phyloP scores from a whole-genome alignment of 2,329 filamentous ascomycete species.

The Leptographium wingfieldii region DNA sequence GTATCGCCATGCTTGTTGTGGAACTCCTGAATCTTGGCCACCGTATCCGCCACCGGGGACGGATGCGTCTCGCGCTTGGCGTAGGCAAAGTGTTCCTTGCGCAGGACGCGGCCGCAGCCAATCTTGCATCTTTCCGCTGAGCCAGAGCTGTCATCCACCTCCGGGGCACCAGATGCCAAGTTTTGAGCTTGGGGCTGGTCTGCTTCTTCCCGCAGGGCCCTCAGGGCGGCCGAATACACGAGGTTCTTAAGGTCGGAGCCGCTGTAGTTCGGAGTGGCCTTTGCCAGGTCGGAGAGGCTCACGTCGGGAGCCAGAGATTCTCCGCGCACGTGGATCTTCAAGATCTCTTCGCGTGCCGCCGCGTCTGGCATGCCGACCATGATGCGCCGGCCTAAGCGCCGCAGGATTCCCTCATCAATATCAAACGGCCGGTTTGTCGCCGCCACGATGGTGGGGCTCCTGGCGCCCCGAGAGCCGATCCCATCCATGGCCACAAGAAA shows the following conservation, averaged over 20 bases:
- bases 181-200: neutral
- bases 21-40: neutral
- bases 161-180: neutral
- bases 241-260: slow-evolving; percentile 40
- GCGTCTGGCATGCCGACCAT: slow-evolving; percentile 34
- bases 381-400: slow-evolving; percentile 34
- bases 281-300: slow-evolving; percentile 27
- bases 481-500: slow-evolving; percentile 19
- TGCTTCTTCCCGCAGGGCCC: slow-evolving; percentile 21
- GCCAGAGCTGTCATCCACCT: neutral
- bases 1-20: neutral
- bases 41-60: neutral
- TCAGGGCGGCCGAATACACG: slow-evolving; percentile 33
- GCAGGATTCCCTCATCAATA: slow-evolving; percentile 31
- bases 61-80: neutral
- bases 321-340: slow-evolving; percentile 34
- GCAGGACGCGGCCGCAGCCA: neutral
- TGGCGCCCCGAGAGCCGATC: slow-evolving; percentile 1
- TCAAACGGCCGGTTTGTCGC: slow-evolving; percentile 20
- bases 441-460: slow-evolving; percentile 15
- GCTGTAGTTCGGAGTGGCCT: slow-evolving; percentile 33
- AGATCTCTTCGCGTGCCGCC: slow-evolving; percentile 29
- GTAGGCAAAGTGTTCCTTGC: neutral
- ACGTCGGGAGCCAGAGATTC: slow-evolving; percentile 26
- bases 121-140: neutral